Base-by-base conservation (phyloP, 2,329 filamentous ascomycete genomes). In the Hortaea werneckii region DNA sequence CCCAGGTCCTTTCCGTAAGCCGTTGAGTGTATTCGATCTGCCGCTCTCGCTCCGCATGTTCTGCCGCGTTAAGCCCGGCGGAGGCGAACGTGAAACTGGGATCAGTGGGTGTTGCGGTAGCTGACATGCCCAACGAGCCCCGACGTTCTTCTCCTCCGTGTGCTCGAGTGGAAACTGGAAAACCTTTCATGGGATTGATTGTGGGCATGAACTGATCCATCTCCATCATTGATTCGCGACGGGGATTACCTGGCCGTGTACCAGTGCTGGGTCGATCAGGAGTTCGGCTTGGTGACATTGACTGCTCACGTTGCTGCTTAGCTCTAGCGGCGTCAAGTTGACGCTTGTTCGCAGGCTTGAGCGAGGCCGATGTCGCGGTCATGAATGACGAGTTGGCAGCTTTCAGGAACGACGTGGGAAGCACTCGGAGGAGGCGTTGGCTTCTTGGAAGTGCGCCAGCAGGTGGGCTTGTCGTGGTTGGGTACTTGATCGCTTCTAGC, bases 331-430 rank as follows among this genome's bases (percentile, higher is more conserved):
- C 32, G 49, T 49, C 38, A 49, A 41, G 40, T 52, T 51, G 45
- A 42, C 60, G 56, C 47, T 55, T 58, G 40, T 48, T 57, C 11
- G 55, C 57, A n/a, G 62, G 61, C 43, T 62, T 61, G 4, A 63
- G 48, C 7, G 58, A 70, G 55, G 54, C 80, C 86, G 51, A 95
- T 0, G 89, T 95, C 3, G 88, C 85, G 27, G 82, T 85, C 81
- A 98, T 90, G 67, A 96, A 95, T 48, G 85, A 89, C 38, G 88
- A 92, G 65, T 96, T 98, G 44, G 92, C 92, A 1, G 89, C 89
- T 64, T 89, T 95, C 32, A 98, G 74, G 32, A 98, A 82, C 0
- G 92, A 86, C 0, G 89, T 90, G 0, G 92, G 92, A 0, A 98
- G 73, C 0, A 88, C 87, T 20, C 92, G 82, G 2, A 98, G 77